Base-by-base conservation (phyloP, 2,329 filamentous ascomycete species). In the Cercospora zeae-maydis region DNA sequence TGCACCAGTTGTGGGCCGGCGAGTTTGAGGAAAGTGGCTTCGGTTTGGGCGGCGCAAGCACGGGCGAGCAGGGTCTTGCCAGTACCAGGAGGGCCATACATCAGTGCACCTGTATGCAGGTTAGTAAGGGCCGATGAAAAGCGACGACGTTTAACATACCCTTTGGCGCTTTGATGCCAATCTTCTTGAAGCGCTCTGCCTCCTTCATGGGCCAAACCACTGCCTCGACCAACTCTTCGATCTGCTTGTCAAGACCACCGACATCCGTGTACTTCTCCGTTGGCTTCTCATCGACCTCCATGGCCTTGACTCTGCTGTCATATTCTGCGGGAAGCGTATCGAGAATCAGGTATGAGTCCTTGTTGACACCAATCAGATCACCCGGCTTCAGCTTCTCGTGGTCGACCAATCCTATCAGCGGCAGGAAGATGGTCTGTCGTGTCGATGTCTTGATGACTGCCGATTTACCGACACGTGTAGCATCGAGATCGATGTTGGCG, bases 171-270 rank as follows among this genome's bases (percentile, higher is more conserved):
- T 99, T 99, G 83, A 99, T 99, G 71, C 95, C 95, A 74, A 99
- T 97, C 85, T 97, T 98, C 85, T 97, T 98, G 83, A 99, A 99
- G 19, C 93, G 87, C 72, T 99, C 96, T 1, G 95, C 93, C 80
- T 99, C 93, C 85, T 98, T 98, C 95, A 99, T 99, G 1, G 95
- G 95, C 93, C 93, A 98, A 31, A 99, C 95, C 55, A 99, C 95
- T 61, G 95, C 95, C 81, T 99, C 95, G 8, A 99, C 93, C 59
- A 99, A 85, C 80, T 99, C 96, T 78, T 97, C 93, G 75, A 99
- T 99, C 82, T 99, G 95, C 82, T 99, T 99, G 80, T 97, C 93
- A 72, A 99, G 79, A 57, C 95, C 95, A 80, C 95, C 95, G 13
- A 99, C 96, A 80, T 99, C 95, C 59, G 89, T 95, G 81, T 99